Evolutionary conservation across 768 basidiomycete genomes (phyloP).

Genomic region (Phanerochaete sordida): DNA sequence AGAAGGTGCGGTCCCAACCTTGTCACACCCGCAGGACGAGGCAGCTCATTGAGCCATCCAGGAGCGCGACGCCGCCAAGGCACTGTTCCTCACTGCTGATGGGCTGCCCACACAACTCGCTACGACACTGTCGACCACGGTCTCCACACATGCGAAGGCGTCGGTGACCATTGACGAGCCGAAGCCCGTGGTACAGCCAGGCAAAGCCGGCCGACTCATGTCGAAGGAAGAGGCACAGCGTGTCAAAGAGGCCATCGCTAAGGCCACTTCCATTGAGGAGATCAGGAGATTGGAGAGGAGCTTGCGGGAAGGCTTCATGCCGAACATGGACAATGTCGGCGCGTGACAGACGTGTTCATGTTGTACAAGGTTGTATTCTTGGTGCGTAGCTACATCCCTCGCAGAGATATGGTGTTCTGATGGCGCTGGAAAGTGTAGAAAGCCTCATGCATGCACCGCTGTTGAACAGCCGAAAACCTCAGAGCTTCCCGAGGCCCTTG

Average conservation of each 20-base stretch:
- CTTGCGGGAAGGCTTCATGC: slow-evolving; percentile 80
- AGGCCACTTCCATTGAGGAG: slow-evolving; percentile 89
- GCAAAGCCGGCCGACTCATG: slow-evolving; percentile 83
- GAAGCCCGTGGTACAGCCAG: slow-evolving; percentile 48
- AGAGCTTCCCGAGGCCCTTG: slow-evolving; percentile 36
- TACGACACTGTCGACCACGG: slow-evolving; percentile 69
- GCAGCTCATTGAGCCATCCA: slow-evolving; percentile 25
- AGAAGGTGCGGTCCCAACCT: slow-evolving; percentile 65
- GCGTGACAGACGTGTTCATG: slow-evolving; percentile 42
- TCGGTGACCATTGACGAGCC: slow-evolving; percentile 75
- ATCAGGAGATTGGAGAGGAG: slow-evolving; percentile 79
- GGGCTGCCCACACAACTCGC: slow-evolving; percentile 77
- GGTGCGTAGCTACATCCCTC: slow-evolving; percentile 12
- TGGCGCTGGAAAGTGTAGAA: neutral
- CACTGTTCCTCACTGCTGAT: slow-evolving; percentile 79
- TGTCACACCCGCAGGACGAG: neutral
- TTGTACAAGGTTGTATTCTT: slow-evolving; percentile 31
- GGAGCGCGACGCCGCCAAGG: slow-evolving; percentile 76
- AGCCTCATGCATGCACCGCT: neutral
- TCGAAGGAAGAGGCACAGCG: slow-evolving; percentile 88
- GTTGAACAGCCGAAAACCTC: neutral
- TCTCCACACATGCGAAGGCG: slow-evolving; percentile 64
- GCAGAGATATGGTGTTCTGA: neutral
- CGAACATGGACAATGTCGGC: slow-evolving; percentile 72
- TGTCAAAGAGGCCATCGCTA: slow-evolving; percentile 83